A percentile compares a stretch with the other conserved stretches of the same genome.
Evolutionary conservation across 2,329 filamentous ascomycete species (phyloP).

Genomic region (Aspergillus proliferans): DNA sequence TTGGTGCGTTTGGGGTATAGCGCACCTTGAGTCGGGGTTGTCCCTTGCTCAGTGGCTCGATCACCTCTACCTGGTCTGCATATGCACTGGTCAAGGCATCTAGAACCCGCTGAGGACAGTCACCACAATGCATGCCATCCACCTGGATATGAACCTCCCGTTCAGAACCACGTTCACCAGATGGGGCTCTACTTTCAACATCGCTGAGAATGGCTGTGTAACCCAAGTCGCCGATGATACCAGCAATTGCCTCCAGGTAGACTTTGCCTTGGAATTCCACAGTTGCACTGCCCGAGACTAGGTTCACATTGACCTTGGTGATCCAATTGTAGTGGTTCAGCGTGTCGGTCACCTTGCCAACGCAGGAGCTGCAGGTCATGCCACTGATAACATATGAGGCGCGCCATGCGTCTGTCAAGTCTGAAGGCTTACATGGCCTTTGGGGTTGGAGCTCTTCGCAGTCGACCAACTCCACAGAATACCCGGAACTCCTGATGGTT

Average conservation of each 20-base stretch:
- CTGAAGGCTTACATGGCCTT: too few species aligned
- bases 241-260: constrained; percentile 40
- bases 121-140: constrained; percentile 67
- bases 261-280: constrained; percentile 44
- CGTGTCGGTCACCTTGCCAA: too few species aligned
- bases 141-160: constrained; percentile 60
- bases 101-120: constrained; percentile 54
- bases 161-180: constrained; percentile 35
- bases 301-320: constrained; percentile 36
- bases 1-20: constrained; percentile 63
- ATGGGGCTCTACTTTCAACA: constrained; percentile 20
- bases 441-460: too few species aligned
- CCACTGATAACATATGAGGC: too few species aligned
- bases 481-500: constrained; percentile 4
- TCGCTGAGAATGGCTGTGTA: constrained; percentile 58
- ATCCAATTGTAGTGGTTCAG: too few species aligned
- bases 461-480: not conserved
- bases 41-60: constrained; percentile 47
- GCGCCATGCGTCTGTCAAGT: too few species aligned
- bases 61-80: constrained; percentile 43
- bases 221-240: constrained; percentile 53
- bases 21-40: constrained; percentile 63
- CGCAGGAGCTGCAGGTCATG: too few species aligned
- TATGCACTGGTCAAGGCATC: constrained; percentile 35
- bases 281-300: constrained; percentile 46